Evolutionary conservation across 176 grass and related monocot genomes (phyloP).

Genomic region (Oryza australiensis): DNA sequence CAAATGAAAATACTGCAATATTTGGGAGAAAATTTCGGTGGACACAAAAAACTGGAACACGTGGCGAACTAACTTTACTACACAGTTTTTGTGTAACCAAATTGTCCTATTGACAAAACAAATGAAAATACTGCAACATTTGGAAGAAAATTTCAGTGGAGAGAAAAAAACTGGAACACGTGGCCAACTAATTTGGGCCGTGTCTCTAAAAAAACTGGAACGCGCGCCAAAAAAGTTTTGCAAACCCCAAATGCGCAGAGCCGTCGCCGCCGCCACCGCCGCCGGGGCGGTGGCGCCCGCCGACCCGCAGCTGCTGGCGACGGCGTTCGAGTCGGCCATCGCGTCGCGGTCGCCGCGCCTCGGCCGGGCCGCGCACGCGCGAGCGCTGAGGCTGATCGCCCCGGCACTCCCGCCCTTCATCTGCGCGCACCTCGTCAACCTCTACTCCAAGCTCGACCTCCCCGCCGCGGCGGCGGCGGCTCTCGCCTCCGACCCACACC

Average conservation of each 20-base stretch:
- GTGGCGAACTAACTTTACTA: too few species aligned
- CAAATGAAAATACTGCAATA: too few species aligned
- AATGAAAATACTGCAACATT: too few species aligned
- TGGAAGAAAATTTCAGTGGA: too few species aligned
- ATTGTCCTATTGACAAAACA: too few species aligned
- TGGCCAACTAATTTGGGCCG: too few species aligned
- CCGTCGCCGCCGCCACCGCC: not conserved
- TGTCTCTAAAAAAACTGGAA: too few species aligned
- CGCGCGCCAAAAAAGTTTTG: not conserved
- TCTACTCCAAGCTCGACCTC: conserved; percentile 87
- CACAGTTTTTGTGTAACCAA: too few species aligned
- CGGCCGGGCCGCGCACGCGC: conserved; percentile 68
- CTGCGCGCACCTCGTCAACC: conserved; percentile 73
- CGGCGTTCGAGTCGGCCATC: conserved; percentile 52
- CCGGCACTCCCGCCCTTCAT: conserved; percentile 61
- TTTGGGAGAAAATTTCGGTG: too few species aligned
- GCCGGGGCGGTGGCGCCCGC: not conserved
- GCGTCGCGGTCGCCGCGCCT: conserved; percentile 44
- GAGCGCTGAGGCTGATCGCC: conserved; percentile 41
- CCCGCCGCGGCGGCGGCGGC: conserved; percentile 44
- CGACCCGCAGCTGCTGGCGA: conserved; percentile 56
- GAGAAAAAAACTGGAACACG: too few species aligned
- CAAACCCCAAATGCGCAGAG: conserved; percentile 11
- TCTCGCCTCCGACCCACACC: conserved; percentile 54
- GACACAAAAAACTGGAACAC: too few species aligned